phyloP scores from a whole-genome alignment of 2,329 filamentous ascomycete genomes.

The Neopestalotiopsis clavispora region DNA sequence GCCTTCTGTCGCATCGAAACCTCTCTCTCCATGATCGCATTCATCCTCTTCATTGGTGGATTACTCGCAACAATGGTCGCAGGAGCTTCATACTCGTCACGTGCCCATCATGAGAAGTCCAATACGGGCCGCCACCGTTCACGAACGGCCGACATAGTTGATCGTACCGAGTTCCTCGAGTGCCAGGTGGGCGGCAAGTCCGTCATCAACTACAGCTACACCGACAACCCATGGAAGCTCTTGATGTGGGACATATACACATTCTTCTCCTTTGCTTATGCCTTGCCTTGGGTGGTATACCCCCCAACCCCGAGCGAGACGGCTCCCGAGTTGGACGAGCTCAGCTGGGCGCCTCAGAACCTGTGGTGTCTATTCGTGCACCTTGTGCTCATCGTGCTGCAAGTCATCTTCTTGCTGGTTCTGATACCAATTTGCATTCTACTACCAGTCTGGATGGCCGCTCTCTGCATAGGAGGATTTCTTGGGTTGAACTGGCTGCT shows the following conservation, averaged over 20 bases:
- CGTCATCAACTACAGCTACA: slow-evolving; percentile 67
- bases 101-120: neutral
- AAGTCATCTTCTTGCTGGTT: slow-evolving; percentile 63
- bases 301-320: slow-evolving; percentile 55
- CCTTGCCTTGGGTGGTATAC: slow-evolving; percentile 64
- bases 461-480: slow-evolving; percentile 45
- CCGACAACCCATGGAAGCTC: slow-evolving; percentile 57
- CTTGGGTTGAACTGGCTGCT: slow-evolving; percentile 55
- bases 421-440: slow-evolving; percentile 54
- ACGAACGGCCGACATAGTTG: slow-evolving; percentile 11
- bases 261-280: slow-evolving; percentile 60
- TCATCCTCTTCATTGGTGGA: neutral
- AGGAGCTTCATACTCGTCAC: slow-evolving; percentile 6
- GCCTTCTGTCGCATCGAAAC: neutral
- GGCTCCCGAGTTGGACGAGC: slow-evolving; percentile 65
- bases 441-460: slow-evolving; percentile 54
- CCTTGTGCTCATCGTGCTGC: slow-evolving; percentile 60
- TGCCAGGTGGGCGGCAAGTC: slow-evolving; percentile 62
- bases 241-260: slow-evolving; percentile 58
- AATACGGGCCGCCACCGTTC: slow-evolving; percentile 13
- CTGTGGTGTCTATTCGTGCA: slow-evolving; percentile 63
- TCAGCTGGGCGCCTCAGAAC: slow-evolving; percentile 64
- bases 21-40: neutral
- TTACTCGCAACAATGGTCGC: neutral
- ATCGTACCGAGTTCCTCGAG: slow-evolving; percentile 57